Evolutionary conservation across 2,329 filamentous ascomycete species (phyloP).

Genomic region (Colletotrichum sp.): DNA sequence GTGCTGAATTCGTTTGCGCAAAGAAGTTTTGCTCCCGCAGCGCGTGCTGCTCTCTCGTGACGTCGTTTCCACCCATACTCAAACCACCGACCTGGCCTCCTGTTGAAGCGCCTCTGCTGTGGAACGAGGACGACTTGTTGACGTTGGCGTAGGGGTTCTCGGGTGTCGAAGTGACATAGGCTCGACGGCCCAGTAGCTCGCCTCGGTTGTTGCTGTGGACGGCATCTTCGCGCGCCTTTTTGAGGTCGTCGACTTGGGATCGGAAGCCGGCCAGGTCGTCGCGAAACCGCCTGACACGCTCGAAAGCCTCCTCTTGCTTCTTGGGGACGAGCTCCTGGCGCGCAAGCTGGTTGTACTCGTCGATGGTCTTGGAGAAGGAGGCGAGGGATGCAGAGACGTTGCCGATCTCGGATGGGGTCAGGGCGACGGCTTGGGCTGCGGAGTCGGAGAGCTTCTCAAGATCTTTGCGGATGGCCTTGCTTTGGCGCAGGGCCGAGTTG

Average conservation of each 20-base stretch:
- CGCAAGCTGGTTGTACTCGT: slow-evolving; percentile 87
- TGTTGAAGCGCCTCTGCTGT: slow-evolving; percentile 47
- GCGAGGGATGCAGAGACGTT: slow-evolving; percentile 81
- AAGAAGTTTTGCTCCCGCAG: slow-evolving; percentile 92
- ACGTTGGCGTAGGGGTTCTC: slow-evolving; percentile 89
- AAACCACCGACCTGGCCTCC: slow-evolving; percentile 37
- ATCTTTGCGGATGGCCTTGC: slow-evolving; percentile 78
- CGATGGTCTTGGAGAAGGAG: slow-evolving; percentile 84
- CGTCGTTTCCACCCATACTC: slow-evolving; percentile 62
- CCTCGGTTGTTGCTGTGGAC: slow-evolving; percentile 69
- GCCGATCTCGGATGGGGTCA: slow-evolving; percentile 62
- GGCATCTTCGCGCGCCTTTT: slow-evolving; percentile 77
- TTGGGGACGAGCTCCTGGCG: slow-evolving; percentile 88
- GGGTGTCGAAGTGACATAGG: slow-evolving; percentile 78
- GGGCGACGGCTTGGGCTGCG: slow-evolving; percentile 61
- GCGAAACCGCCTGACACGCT: slow-evolving; percentile 86
- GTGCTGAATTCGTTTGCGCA: slow-evolving; percentile 76
- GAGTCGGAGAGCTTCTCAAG: slow-evolving; percentile 72
- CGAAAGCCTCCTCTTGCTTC: slow-evolving; percentile 90
- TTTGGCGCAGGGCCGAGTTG: slow-evolving; percentile 86
- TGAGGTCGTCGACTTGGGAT: slow-evolving; percentile 77
- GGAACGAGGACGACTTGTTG: slow-evolving; percentile 37
- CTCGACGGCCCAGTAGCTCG: slow-evolving; percentile 85
- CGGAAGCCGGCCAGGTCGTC: slow-evolving; percentile 82
- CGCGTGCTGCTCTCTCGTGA: slow-evolving; percentile 79